These are phyloP conservation scores for Solidago caesia DNA, from an alignment of 129 eudicot genomes.

Conservation along the genomic window DNA sequence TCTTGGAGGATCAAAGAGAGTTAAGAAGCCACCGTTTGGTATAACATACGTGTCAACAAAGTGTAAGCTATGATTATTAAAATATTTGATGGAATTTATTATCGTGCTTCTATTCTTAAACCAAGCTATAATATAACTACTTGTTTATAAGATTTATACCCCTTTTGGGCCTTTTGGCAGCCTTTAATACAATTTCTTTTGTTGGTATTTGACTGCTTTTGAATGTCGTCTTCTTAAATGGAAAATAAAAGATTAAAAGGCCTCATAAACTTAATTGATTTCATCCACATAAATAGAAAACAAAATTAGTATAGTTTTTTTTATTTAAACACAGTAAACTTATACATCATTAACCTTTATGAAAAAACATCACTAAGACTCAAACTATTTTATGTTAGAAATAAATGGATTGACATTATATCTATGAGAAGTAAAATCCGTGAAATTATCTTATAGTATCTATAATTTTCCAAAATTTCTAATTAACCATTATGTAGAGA, in stretches of 20 bases:
- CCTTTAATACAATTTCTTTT: neutral
- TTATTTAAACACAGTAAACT: too few relatives aligned
- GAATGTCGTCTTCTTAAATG: neutral
- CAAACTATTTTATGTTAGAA: too few relatives aligned
- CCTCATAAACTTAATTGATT: neutral
- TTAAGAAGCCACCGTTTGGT: slow-evolving; percentile 25
- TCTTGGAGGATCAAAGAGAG: slow-evolving; percentile 15
- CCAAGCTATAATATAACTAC: neutral
- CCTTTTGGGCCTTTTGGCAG: slow-evolving; percentile 3
- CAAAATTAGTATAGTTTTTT: too few relatives aligned
- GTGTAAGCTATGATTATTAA: neutral
- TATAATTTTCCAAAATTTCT: too few relatives aligned
- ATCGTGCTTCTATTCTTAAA: slow-evolving; percentile 16
- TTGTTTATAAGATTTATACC: slow-evolving; percentile 8
- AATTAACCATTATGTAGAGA: too few relatives aligned
- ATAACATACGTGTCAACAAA: slow-evolving; percentile 24
- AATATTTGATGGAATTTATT: slow-evolving; percentile 30
- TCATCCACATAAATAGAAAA: neutral
- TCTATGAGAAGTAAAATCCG: too few relatives aligned
- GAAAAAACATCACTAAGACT: too few relatives aligned
- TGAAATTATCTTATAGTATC: too few relatives aligned
- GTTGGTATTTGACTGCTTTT: neutral
- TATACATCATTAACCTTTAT: too few relatives aligned
- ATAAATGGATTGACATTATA: too few relatives aligned
- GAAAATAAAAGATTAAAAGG: too few relatives aligned